Evolutionary conservation across 768 basidiomycete species (phyloP).

Genomic region (Wakefieldia striispora): DNA sequence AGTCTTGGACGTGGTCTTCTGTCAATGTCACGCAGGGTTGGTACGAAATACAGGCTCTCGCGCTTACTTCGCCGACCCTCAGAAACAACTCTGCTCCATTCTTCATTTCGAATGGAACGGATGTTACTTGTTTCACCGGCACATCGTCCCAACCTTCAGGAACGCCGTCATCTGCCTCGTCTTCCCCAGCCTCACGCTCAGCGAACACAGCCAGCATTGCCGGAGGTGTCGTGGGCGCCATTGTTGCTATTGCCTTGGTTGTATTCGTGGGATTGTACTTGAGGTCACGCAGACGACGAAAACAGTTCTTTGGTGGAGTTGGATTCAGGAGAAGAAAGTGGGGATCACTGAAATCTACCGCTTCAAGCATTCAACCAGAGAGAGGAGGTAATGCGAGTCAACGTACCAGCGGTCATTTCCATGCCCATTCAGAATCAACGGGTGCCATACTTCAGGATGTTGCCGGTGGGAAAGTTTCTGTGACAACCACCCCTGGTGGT

Average conservation of each 20-base stretch:
- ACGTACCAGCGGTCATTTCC: slow-evolving; percentile 8
- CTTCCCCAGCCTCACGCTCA: slow-evolving; percentile 25
- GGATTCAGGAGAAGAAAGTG: slow-evolving; percentile 22
- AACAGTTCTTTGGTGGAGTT: slow-evolving; percentile 25
- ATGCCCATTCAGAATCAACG: slow-evolving; percentile 24
- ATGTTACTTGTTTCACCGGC: slow-evolving; percentile 32
- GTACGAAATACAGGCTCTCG: slow-evolving; percentile 38
- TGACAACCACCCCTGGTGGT: slow-evolving; percentile 13
- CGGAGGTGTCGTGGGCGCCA: slow-evolving; percentile 51
- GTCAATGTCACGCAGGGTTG: slow-evolving; percentile 50
- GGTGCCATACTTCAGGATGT: slow-evolving; percentile 13
- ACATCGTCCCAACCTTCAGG: slow-evolving; percentile 13
- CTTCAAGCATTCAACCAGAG: slow-evolving; percentile 13
- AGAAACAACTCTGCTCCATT: slow-evolving; percentile 30
- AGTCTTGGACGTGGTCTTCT: slow-evolving; percentile 40
- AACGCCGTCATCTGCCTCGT: slow-evolving; percentile 10
- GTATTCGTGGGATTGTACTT: slow-evolving; percentile 33
- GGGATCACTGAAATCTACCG: slow-evolving; percentile 27
- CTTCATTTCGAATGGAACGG: slow-evolving; percentile 36
- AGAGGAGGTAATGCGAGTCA: background rate
- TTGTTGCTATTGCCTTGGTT: slow-evolving; percentile 35
- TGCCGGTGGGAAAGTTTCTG: slow-evolving; percentile 14
- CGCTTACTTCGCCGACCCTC: background rate
- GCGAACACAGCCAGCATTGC: slow-evolving; percentile 44
- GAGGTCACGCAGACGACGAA: slow-evolving; percentile 22